phyloP scores from a whole-genome alignment of 176 grass and related monocot species.

The Ensete ventricosum region DNA sequence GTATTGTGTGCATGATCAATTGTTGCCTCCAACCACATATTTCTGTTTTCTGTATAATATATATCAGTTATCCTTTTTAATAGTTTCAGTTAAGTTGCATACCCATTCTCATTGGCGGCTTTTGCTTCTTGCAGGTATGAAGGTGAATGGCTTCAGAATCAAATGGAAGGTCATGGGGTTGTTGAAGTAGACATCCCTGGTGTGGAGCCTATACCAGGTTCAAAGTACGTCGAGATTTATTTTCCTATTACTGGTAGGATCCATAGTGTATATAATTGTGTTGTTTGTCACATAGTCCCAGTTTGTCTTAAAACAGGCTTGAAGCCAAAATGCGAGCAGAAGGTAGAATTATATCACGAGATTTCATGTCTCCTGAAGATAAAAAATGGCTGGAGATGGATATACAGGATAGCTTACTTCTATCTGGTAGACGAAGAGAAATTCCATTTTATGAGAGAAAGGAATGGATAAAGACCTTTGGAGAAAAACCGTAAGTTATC shows the following conservation, averaged over 20 bases:
- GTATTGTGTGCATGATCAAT: not conserved
- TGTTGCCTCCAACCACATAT: not conserved
- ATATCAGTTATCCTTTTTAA: not conserved
- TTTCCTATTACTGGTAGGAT: not conserved
- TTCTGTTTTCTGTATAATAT: not conserved
- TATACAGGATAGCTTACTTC: constrained; percentile 23
- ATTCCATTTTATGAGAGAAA: constrained; percentile 28
- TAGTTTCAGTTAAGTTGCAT: not conserved
- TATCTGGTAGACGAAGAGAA: constrained; percentile 20
- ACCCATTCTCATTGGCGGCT: not conserved
- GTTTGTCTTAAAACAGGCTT: constrained; percentile 17
- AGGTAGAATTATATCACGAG: constrained; percentile 29
- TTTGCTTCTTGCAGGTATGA: constrained; percentile 25
- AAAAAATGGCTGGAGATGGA: constrained; percentile 32
- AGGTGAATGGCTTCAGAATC: constrained; percentile 39
- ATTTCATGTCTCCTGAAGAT: constrained; percentile 33
- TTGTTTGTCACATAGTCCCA: not conserved
- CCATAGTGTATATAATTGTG: not conserved
- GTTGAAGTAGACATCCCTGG: constrained; percentile 33
- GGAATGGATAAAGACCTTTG: constrained; percentile 20
- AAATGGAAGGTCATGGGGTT: constrained; percentile 38
- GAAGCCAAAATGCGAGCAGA: constrained; percentile 33
- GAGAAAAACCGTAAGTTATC: constrained; percentile 19
- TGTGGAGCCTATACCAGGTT: constrained; percentile 29
- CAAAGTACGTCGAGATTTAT: constrained; percentile 16